These are phyloP conservation scores for Annulohypoxylon stygium DNA, from an alignment of 495 filamentous ascomycete genomes.

Conservation along the genomic window DNA sequence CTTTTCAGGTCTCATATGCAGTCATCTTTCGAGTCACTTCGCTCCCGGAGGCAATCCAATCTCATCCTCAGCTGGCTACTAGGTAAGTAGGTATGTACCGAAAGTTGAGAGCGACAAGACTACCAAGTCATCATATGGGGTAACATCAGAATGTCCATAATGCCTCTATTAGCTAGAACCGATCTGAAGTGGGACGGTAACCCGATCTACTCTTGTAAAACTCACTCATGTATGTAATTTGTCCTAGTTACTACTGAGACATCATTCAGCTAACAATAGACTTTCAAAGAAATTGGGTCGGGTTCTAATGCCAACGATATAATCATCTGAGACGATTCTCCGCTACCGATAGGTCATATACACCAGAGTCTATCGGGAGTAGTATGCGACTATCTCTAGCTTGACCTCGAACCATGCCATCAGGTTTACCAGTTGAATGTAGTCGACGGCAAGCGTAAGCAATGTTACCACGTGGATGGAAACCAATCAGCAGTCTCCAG, in stretches of 20 bases:
- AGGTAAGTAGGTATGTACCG: neutral
- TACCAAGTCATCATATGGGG: no score
- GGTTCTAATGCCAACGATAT: neutral
- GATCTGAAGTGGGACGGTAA: neutral
- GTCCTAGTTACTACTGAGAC: neutral
- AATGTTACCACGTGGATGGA: constrained; percentile 24
- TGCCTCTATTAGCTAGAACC: neutral
- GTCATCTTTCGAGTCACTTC: constrained; percentile 19
- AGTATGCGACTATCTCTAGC: neutral
- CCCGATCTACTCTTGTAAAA: neutral
- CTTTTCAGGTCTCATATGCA: constrained; percentile 17
- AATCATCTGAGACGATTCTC: no score
- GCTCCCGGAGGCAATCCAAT: constrained; percentile 2
- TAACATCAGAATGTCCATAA: neutral
- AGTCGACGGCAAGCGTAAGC: constrained; percentile 6
- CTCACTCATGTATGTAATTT: no score
- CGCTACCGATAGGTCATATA: no score
- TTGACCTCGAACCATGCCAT: neutral
- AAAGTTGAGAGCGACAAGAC: neutral
- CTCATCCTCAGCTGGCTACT: neutral
- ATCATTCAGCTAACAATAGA: neutral
- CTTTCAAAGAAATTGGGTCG: neutral
- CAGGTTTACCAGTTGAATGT: constrained; percentile 9
- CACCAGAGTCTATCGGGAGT: no score
- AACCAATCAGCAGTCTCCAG: constrained; percentile 26